phyloP scores from a whole-genome alignment of 179 eudicot species.

The Spergularia azorica region DNA sequence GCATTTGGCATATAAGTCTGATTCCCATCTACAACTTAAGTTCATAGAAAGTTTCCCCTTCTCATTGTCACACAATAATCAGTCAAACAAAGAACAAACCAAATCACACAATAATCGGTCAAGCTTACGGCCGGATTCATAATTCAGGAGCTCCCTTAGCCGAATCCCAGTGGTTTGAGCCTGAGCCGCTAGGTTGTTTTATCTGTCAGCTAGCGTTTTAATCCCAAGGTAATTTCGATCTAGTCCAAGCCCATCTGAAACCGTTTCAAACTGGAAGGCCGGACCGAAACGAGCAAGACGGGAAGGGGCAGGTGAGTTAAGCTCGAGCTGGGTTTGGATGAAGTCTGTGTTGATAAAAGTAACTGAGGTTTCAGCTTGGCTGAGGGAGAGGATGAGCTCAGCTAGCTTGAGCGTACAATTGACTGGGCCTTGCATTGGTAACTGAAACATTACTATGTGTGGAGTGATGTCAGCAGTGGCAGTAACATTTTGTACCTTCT shows the following conservation, averaged over 20 bases:
- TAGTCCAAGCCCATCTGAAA: conserved; percentile 39
- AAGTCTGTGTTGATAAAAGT: conserved; percentile 42
- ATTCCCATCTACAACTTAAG: too few relatives aligned
- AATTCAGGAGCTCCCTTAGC: conserved; percentile 32
- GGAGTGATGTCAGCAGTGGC: neutral
- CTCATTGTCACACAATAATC: too few relatives aligned
- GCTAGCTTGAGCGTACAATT: conserved; percentile 53
- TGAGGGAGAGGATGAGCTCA: conserved; percentile 35
- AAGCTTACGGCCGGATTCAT: conserved; percentile 10
- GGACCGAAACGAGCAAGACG: conserved; percentile 18
- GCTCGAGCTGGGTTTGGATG: conserved; percentile 35
- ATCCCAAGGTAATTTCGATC: conserved; percentile 29
- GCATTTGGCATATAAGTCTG: too few relatives aligned
- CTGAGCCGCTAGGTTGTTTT: conserved; percentile 23
- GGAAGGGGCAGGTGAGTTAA: conserved; percentile 22
- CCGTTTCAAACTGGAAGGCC: conserved; percentile 28
- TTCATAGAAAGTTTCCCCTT: too few relatives aligned
- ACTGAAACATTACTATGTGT: conserved; percentile 45
- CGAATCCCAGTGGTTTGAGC: conserved; percentile 8
- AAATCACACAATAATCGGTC: too few relatives aligned
- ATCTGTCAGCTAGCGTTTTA: conserved; percentile 19
- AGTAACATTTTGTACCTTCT: too few relatives aligned
- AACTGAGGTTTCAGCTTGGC: conserved; percentile 17
- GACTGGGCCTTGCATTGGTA: conserved; percentile 53
- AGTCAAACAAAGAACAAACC: too few relatives aligned